These are phyloP conservation scores for Solanum arcanum DNA, from an alignment of 257 asterid species.

Conservation along the genomic window DNA sequence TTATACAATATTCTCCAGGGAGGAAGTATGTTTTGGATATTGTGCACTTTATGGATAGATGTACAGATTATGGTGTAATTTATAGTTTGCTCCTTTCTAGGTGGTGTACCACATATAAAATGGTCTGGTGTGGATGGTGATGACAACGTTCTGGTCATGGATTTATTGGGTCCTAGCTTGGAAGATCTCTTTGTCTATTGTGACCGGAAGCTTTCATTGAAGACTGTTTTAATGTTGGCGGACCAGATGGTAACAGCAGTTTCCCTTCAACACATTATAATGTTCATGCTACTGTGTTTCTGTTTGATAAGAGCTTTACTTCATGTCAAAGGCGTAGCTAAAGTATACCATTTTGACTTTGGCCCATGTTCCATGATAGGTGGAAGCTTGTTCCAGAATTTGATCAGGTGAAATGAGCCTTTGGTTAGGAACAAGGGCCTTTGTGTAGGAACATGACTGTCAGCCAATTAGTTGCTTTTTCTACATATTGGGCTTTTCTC, in stretches of 20 bases:
- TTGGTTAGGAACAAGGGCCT: not conserved
- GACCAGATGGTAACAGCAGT: conserved; percentile 73
- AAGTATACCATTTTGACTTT: not conserved
- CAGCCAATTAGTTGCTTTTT: not conserved
- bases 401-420: not conserved
- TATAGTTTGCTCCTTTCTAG: conserved; percentile 18
- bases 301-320: not conserved
- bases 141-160: conserved; percentile 81
- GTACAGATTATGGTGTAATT: not conserved
- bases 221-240: conserved; percentile 86
- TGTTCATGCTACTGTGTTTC: not conserved
- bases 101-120: conserved; percentile 79
- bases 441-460: not conserved
- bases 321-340: not conserved
- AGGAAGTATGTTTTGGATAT: conserved; percentile 59
- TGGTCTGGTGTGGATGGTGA: conserved; percentile 96
- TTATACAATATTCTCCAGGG: conserved; percentile 83
- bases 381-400: not conserved
- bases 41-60: not conserved
- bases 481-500: not conserved
- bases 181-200: conserved; percentile 94
- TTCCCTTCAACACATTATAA: not conserved
- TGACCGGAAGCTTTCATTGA: conserved; percentile 81
- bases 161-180: conserved; percentile 88
- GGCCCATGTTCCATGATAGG: not conserved